A percentile compares a stretch with the other conserved stretches of the same genome.
phyloP scores from a whole-genome alignment of 345 rosid genomes.

The Camelina hispida region DNA sequence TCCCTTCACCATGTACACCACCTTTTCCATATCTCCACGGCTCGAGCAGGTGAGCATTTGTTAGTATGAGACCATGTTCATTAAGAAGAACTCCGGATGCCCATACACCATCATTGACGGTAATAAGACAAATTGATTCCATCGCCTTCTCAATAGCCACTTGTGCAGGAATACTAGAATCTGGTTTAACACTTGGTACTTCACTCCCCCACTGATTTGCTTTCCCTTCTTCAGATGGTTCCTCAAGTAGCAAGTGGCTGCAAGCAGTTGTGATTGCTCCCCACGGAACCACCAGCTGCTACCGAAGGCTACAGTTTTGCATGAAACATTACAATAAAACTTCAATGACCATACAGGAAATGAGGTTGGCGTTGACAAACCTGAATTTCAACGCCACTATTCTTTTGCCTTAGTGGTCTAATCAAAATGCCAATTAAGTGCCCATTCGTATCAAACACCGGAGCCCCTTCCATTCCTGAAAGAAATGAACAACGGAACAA shows the following conservation, averaged over 20 bases:
- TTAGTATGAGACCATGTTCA: conserved; percentile 77
- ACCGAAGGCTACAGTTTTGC: conserved; percentile 84
- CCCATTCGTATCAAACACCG: conserved; percentile 65
- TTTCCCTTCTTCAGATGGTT: conserved; percentile 60
- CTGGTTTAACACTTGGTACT: conserved; percentile 12
- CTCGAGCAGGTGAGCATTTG: conserved; percentile 94
- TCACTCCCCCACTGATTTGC: conserved; percentile 53
- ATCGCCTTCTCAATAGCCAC: conserved; percentile 60
- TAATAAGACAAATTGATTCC: conserved; percentile 83
- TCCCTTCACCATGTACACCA: conserved; percentile 49
- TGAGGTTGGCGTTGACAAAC: conserved; percentile 50
- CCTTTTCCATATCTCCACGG: conserved; percentile 95
- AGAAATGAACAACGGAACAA: conserved; percentile 33
- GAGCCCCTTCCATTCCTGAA: conserved; percentile 94
- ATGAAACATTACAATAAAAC: conserved; percentile 58
- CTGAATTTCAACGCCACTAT: conserved; percentile 89
- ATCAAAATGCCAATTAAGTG: conserved; percentile 72
- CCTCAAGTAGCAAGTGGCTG: conserved; percentile 73
- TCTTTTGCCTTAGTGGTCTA: conserved; percentile 84
- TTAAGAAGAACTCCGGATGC: conserved; percentile 91
- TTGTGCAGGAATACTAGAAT: conserved; percentile 42
- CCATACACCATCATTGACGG: conserved; percentile 80
- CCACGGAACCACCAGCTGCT: conserved; percentile 99
- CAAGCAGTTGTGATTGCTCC: conserved; percentile 92
- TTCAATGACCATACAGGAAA: conserved; percentile 42